Evolutionary conservation across 169 alveolate genomes (phyloP), one percentile per base, ranked within the genome.

Genomic region (Babesia bigemina): DNA sequence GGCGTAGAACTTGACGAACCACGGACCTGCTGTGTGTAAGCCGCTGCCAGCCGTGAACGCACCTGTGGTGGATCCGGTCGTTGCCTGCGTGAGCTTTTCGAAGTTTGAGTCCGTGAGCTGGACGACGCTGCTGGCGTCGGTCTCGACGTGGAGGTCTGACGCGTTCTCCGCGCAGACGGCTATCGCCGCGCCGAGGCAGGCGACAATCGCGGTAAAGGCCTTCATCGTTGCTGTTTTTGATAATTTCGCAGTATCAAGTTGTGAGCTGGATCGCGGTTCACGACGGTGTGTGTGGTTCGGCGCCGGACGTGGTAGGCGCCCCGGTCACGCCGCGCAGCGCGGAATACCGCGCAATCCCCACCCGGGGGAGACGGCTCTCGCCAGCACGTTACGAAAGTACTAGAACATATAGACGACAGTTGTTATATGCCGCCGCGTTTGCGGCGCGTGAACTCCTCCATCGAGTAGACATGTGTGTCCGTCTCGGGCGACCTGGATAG

Each of bases 1-100:
- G 24, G 98, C 97, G 87, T 91, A 94, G 85, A 94, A 95, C 88
- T 93, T 93, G 47, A 95, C 95, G 71, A 95, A 94, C 96, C 97
- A 94, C 48, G 89, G 82, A 33, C 95, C 96, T 86, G 74, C 45
- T 53, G 59, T 36, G 45, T 33, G 47, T 45, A 16, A 14, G 36
- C 16, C n/a, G n/a, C 22, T 9, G 33, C 48, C 50, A 10, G 50
- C 7, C 50, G 36, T 44, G 21, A 39, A 39, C 24, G 33, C 42
- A 88, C 93, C 93, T 36, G 93, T 72, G 24, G 91, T 88, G 49
- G 82, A 57, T 57, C 93, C 93, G 9, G 93, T 63, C 47, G 91
- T 52, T 45, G 89, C 84, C 67, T 88, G 91, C 26, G 93, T 88
- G 21, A 84, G 73, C 24, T 63, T 57, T 61, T 88, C 93, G 63